Percentiles rank a stretch among this genome's conserved stretches.
Conservation (phyloP, 73 alveolate genomes). For the Paramecium caudatum region DNA sequence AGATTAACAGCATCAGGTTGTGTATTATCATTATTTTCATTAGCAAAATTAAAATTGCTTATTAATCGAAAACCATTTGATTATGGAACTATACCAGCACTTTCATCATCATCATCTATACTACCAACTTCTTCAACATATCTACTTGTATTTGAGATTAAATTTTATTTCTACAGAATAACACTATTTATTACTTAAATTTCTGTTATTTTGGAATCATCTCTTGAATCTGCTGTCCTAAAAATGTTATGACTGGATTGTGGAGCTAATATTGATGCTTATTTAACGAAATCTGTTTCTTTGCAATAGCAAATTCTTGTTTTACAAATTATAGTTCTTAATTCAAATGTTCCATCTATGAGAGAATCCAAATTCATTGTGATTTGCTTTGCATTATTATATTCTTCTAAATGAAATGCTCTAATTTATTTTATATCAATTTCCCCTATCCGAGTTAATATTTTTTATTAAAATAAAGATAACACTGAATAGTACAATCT, state of each 20-base stretch:
- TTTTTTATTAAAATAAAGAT: background rate
- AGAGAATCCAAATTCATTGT: slow-evolving; percentile 2
- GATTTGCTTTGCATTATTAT: background rate
- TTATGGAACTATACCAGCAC: background rate
- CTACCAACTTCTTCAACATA: slow-evolving; percentile 2
- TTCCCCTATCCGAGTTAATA: background rate
- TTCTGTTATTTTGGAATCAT: background rate
- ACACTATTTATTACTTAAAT: background rate
- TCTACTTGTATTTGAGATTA: background rate
- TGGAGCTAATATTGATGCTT: background rate
- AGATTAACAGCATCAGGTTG: too few species aligned
- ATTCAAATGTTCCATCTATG: slow-evolving; percentile 13
- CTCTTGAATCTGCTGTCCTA: background rate
- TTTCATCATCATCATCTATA: background rate
- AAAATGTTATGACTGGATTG: background rate
- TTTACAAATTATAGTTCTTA: background rate
- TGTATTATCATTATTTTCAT: too few species aligned
- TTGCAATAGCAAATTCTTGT: background rate
- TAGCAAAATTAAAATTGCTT: too few species aligned
- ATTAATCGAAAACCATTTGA: slow-evolving; percentile 3
- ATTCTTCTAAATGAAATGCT: slow-evolving; percentile 31
- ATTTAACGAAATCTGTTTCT: background rate
- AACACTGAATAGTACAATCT: background rate
- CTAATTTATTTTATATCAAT: background rate
- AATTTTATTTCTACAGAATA: too few species aligned